Base-by-base conservation (phyloP, 176 grass and related monocot species). In the Metroxylon sagu region DNA sequence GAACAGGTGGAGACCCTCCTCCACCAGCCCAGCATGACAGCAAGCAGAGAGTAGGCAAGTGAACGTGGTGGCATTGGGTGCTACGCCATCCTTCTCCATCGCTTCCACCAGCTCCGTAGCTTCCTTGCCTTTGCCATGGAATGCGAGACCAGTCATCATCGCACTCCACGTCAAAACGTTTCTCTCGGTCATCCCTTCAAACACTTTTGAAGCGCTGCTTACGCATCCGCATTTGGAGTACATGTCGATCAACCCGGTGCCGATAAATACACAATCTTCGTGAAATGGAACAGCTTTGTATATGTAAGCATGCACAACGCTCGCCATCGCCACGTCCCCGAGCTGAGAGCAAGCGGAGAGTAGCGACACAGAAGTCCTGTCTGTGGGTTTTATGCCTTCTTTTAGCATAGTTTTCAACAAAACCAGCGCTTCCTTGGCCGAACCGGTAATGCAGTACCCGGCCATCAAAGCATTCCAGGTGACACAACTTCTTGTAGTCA, bases 231-330 rank as follows among this genome's bases (percentile, higher is more conserved):
- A 70, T 51, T 70, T 70, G 56, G 39, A 49, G 35, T 60, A 60
- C 68, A 70, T 70, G 68, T 70, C 55, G 14, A 59, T 54, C 23
- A 70, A 50, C 6, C 35, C 68, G 3, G 68, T 70, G 31, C 56
- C 25, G 4, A 18, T 12, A 39, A 67, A 67, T 27, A 53, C 26
- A 5, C 16, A 67, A 4, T 54, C 52, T 54, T 55, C 16, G 26
- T 31, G 28, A 19, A 4, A 27, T 16, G 51, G n/a, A 2, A 19
- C 52, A 39, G 52, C 19, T 31, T 67, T 67, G 65, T 25, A 19
- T 19, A 67, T 16, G 26, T 31, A 55, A 27, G 51, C 50, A 54
- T 67, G 64, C 12, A 26, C 51, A 0, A 26, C 18, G 51, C 52
- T 19, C 27, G 51, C 65, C 27, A 55, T 27, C 5, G 27, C 65